Evolutionary conservation across 169 alveolate genomes (phyloP).

Genomic region (Babesia gibsoni): DNA sequence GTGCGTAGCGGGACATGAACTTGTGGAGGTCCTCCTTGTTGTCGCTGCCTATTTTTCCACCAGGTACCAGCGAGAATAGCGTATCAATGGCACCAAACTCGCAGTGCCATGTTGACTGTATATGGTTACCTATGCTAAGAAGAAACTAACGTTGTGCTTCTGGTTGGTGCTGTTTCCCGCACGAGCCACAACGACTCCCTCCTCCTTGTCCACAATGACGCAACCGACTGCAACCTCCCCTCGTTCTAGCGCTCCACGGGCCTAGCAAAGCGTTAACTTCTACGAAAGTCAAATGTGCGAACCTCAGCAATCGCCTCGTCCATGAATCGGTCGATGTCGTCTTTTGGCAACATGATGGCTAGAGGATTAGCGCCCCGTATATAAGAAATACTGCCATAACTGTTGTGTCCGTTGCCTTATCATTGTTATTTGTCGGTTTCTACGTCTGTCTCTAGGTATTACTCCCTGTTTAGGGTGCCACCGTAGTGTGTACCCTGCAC

Average conservation of each 20-base stretch:
- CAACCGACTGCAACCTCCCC: conserved; percentile 71
- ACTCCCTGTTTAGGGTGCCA: no score
- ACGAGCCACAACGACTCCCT: background rate
- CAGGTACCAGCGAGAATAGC: conserved; percentile 33
- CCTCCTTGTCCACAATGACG: conserved; percentile 46
- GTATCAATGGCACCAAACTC: conserved; percentile 62
- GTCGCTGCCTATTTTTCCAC: conserved; percentile 18
- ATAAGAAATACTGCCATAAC: background rate
- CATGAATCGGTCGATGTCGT: conserved; percentile 42
- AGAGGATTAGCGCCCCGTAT: background rate
- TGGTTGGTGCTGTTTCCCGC: conserved; percentile 49
- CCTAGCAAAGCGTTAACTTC: conserved; percentile 11
- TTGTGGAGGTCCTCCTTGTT: conserved; percentile 16
- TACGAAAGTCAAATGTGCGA: background rate
- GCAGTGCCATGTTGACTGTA: conserved; percentile 65
- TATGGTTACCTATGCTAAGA: background rate
- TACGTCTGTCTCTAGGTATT: no score
- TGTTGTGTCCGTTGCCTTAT: no score
- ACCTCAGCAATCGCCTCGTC: conserved; percentile 50
- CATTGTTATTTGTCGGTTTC: no score
- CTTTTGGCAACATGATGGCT: conserved; percentile 18
- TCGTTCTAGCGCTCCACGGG: conserved; percentile 41
- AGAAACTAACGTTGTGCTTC: conserved; percentile 26
- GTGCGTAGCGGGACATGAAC: conserved; percentile 60
- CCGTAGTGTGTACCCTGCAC: no score